phyloP scores from a whole-genome alignment of 106 monocot genomes.

The Dioscorea alata region DNA sequence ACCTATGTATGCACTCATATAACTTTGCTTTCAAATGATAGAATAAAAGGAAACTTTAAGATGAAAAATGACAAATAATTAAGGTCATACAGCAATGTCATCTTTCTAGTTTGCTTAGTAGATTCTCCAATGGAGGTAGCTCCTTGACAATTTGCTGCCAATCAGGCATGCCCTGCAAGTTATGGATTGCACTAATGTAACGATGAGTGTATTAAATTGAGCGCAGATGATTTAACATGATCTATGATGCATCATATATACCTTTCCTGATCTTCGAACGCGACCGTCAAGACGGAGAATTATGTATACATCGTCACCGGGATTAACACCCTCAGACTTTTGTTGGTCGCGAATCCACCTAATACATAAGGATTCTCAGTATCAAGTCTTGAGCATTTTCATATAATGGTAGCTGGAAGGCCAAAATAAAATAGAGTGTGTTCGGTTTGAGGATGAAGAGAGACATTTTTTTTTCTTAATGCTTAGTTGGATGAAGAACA shows the following conservation, averaged over 20 bases:
- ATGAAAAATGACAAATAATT: no score
- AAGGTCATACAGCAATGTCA: constrained; percentile 7
- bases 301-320: constrained; percentile 91
- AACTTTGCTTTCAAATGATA: no score
- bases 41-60: no score
- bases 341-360: constrained; percentile 95
- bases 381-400: no score
- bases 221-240: neutral
- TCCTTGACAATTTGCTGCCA: constrained; percentile 87
- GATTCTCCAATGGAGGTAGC: constrained; percentile 71
- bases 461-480: no score
- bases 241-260: constrained; percentile 8
- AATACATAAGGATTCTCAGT: neutral
- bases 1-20: no score
- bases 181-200: neutral
- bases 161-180: constrained; percentile 84
- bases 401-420: no score
- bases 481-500: no score
- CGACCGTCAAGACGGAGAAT: constrained; percentile 95
- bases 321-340: constrained; percentile 75
- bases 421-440: no score
- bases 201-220: neutral
- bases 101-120: constrained; percentile 93
- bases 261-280: constrained; percentile 87
- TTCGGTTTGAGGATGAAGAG: no score